These are phyloP conservation scores for Ustilago nuda DNA, from an alignment of 1,284 basidiomycete species.

Conservation along the genomic window DNA sequence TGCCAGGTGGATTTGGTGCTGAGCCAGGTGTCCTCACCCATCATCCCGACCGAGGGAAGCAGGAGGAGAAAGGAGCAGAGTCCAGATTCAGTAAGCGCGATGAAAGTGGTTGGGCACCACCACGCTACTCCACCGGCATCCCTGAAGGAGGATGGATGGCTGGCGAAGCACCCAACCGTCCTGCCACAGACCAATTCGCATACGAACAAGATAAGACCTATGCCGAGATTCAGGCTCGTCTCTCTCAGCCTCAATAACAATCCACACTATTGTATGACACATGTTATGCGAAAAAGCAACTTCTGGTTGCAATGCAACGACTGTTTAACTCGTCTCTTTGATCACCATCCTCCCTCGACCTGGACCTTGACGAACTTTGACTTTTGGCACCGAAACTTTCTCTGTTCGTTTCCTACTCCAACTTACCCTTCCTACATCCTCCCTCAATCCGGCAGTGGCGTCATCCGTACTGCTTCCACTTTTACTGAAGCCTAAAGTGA, in stretches of 20 bases:
- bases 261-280: neutral
- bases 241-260: constrained; percentile 6
- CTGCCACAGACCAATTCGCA: constrained; percentile 26
- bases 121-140: constrained; percentile 44
- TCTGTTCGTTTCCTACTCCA: constrained; percentile 43
- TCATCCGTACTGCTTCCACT: constrained; percentile 6
- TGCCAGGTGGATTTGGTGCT: constrained; percentile 5
- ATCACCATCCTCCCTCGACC: constrained; percentile 46
- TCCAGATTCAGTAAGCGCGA: constrained; percentile 29
- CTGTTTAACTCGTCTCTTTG: constrained; percentile 5
- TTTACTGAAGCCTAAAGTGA: constrained; percentile 7
- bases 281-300: neutral
- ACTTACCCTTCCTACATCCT: constrained; percentile 22
- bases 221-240: constrained; percentile 46
- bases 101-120: constrained; percentile 57
- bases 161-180: constrained; percentile 43
- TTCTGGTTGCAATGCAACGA: neutral
- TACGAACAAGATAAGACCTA: constrained; percentile 47
- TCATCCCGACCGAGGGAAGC: constrained; percentile 11
- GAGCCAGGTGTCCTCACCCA: constrained; percentile 9
- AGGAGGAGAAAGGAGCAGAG: neutral
- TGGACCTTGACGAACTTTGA: constrained; percentile 37
- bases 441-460: neutral
- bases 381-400: constrained; percentile 29
- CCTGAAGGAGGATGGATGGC: constrained; percentile 46